These are phyloP conservation scores for Teratosphaeriaceae sp. DNA, from an alignment of 2,329 filamentous ascomycete genomes.

Conservation along the genomic window DNA sequence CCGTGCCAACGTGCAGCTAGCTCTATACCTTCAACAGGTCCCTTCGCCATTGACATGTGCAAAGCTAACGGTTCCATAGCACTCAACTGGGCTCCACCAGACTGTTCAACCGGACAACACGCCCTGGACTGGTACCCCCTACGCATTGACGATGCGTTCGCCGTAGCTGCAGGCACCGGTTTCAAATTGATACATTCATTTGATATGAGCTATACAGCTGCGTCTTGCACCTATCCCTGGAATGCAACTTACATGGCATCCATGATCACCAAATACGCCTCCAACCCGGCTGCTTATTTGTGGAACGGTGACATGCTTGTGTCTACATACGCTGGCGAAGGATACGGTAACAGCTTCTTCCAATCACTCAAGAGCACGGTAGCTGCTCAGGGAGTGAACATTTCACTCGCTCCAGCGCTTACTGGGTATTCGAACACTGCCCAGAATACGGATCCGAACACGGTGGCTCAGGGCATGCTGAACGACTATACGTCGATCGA, in stretches of 20 bases:
- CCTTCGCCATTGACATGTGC: not conserved
- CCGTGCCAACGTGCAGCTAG: not conserved
- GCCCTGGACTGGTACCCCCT: slow-evolving; percentile 25
- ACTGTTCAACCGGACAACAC: slow-evolving; percentile 19
- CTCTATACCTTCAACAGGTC: not conserved
- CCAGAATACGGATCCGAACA: slow-evolving; percentile 16
- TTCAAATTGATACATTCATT: slow-evolving; percentile 33
- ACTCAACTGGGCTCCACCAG: slow-evolving; percentile 30
- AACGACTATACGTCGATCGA: slow-evolving; percentile 28
- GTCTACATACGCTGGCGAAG: slow-evolving; percentile 27
- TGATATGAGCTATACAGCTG: slow-evolving; percentile 30
- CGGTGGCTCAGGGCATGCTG: slow-evolving; percentile 21
- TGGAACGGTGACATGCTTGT: slow-evolving; percentile 32
- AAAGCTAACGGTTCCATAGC: slow-evolving; percentile 9
- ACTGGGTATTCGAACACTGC: slow-evolving; percentile 25
- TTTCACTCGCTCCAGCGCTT: slow-evolving; percentile 28
- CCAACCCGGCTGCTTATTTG: slow-evolving; percentile 24
- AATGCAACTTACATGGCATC: slow-evolving; percentile 30
- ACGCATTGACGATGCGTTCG: slow-evolving; percentile 30
- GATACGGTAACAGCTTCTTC: slow-evolving; percentile 31
- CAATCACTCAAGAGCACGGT: slow-evolving; percentile 26
- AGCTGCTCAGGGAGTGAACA: slow-evolving; percentile 21
- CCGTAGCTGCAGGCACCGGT: slow-evolving; percentile 24
- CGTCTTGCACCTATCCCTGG: slow-evolving; percentile 28
- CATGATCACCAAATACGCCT: slow-evolving; percentile 26